A percentile compares a stretch with the other conserved stretches of the same genome.
Evolutionary conservation across 2,329 filamentous ascomycete genomes (phyloP).

Genomic region (Neonectria coccinea): DNA sequence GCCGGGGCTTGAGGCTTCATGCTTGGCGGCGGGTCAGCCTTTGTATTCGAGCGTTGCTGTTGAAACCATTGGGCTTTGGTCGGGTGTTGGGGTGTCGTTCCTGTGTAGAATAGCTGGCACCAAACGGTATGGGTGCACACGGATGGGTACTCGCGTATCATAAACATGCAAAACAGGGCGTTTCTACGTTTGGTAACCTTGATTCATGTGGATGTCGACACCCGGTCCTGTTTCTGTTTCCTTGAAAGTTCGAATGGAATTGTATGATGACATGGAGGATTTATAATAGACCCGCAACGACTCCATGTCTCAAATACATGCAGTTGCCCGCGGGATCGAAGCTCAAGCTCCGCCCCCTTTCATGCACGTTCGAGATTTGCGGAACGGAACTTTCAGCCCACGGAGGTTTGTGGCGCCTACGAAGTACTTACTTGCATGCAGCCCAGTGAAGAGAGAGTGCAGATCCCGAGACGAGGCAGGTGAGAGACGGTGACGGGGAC

Average conservation of each 20-base stretch:
- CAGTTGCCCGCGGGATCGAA: background rate
- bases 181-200: constrained; percentile 22
- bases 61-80: constrained; percentile 6
- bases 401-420: background rate
- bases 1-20: constrained; percentile 4
- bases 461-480: constrained; percentile 11
- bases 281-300: background rate
- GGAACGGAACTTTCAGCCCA: background rate
- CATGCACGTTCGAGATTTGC: background rate
- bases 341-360: background rate
- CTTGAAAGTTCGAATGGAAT: background rate
- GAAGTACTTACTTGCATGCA: background rate
- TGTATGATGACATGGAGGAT: background rate
- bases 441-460: background rate
- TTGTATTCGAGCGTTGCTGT: constrained; percentile 20
- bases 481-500: background rate
- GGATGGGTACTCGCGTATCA: constrained; percentile 41
- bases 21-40: background rate
- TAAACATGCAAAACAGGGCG: constrained; percentile 29
- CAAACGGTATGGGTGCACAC: constrained; percentile 26
- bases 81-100: constrained; percentile 40
- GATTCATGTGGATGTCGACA: background rate
- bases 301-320: constrained; percentile 1
- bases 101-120: constrained; percentile 37
- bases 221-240: background rate